A percentile compares a stretch with the other conserved stretches of the same genome.
phyloP scores from a whole-genome alignment of 192 early-diverging fungal species.

The Backusella liffmaniae region DNA sequence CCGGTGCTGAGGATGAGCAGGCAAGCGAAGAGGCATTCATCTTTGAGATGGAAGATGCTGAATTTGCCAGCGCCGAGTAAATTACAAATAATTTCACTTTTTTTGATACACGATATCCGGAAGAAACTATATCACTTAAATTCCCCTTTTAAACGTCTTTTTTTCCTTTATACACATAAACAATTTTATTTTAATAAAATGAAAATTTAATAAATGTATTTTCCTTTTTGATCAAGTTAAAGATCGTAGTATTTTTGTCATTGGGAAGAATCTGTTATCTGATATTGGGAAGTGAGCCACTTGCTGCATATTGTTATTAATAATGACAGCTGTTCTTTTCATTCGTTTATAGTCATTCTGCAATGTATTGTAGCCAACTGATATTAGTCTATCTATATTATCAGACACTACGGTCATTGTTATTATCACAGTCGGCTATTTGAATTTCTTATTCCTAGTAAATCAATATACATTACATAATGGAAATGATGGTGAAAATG shows the following conservation, averaged over 20 bases:
- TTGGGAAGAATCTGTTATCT: neutral
- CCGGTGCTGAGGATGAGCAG: neutral
- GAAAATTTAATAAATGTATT: neutral
- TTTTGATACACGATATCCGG: neutral
- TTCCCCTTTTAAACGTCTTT: neutral
- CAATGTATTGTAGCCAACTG: neutral
- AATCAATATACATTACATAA: constrained; percentile 2
- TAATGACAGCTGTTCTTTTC: constrained; percentile 2
- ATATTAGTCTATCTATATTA: neutral
- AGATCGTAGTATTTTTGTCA: neutral
- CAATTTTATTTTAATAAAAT: neutral
- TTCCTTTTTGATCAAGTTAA: neutral
- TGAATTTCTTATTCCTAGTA: neutral
- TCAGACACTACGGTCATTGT: neutral
- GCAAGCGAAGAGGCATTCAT: neutral
- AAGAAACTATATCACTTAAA: neutral
- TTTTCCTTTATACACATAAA: neutral
- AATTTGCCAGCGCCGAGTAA: neutral
- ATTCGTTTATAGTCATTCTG: neutral
- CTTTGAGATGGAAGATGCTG: neutral
- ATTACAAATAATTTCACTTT: neutral
- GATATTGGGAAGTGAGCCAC: neutral
- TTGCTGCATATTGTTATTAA: neutral
- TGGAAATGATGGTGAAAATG: constrained; percentile 3
- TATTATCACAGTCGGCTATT: neutral